These are phyloP conservation scores for Chaetomiaceae sp. DNA, from an alignment of 2,329 filamentous ascomycete species.

Conservation along the genomic window DNA sequence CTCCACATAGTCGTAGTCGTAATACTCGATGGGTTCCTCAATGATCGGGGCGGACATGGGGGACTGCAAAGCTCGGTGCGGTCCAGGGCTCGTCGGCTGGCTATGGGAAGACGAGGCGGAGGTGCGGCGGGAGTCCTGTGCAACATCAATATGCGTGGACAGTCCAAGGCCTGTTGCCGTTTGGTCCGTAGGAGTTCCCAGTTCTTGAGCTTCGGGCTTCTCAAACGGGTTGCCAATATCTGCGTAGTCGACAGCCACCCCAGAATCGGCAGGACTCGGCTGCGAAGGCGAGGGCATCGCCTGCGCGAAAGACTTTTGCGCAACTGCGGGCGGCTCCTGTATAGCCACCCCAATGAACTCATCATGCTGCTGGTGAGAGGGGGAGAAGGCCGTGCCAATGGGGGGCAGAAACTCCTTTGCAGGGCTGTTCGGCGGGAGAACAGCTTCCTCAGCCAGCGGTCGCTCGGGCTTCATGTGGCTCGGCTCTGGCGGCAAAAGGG, in stretches of 20 bases:
- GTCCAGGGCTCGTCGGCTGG: constrained; percentile 8
- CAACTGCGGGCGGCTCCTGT: constrained; percentile 21
- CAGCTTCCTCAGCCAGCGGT: neutral
- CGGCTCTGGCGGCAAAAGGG: constrained; percentile 30
- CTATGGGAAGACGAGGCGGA: constrained; percentile 16
- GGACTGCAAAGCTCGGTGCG: constrained; percentile 7
- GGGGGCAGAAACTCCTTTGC: constrained; percentile 6
- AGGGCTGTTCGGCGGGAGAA: constrained; percentile 10
- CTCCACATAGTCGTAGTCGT: constrained; percentile 27
- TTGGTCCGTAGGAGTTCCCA: constrained; percentile 13
- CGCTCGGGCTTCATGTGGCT: constrained; percentile 17
- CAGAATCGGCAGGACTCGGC: constrained; percentile 20
- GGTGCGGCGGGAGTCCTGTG: constrained; percentile 16
- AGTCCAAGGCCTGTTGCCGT: constrained; percentile 18
- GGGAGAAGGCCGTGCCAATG: constrained; percentile 1
- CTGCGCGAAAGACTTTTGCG: constrained; percentile 14
- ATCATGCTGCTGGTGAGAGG: constrained; percentile 19
- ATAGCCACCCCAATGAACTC: constrained; percentile 10
- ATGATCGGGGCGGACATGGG: constrained; percentile 24
- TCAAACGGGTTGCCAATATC: constrained; percentile 16
- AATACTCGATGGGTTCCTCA: constrained; percentile 28
- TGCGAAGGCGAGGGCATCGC: constrained; percentile 16
- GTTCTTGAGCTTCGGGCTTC: constrained; percentile 18
- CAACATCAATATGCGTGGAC: constrained; percentile 11
- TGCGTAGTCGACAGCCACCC: constrained; percentile 15